A percentile compares a stretch with the other conserved stretches of the same genome.
phyloP scores from a whole-genome alignment of 768 basidiomycete species.

The Serpula lacrymans region DNA sequence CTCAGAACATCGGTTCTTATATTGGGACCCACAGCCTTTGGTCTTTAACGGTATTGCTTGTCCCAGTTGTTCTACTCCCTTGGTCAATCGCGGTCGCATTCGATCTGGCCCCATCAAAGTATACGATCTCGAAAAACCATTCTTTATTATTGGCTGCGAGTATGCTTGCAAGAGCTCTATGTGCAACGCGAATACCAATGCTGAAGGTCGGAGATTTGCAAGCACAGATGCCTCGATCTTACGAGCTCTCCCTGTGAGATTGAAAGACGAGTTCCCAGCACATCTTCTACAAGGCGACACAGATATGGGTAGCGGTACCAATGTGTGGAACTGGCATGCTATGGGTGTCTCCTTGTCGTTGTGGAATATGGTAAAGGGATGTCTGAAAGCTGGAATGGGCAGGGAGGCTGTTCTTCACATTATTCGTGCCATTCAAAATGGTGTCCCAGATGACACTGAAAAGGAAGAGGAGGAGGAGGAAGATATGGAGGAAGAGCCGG shows the following conservation, averaged over 20 bases:
- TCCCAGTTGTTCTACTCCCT: slow-evolving; percentile 56
- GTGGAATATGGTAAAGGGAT: slow-evolving; percentile 71
- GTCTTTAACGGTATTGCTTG: slow-evolving; percentile 81
- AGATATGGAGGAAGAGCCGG: slow-evolving; percentile 24
- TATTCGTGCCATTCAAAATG: slow-evolving; percentile 53
- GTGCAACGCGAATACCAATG: slow-evolving; percentile 41
- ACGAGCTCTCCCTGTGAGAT: slow-evolving; percentile 60
- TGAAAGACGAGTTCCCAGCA: slow-evolving; percentile 75
- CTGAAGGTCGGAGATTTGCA: slow-evolving; percentile 64
- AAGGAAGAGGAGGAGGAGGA: slow-evolving; percentile 32
- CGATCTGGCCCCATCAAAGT: slow-evolving; percentile 72
- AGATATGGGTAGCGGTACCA: slow-evolving; percentile 54
- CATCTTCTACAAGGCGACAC: slow-evolving; percentile 53
- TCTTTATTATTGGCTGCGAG: slow-evolving; percentile 83
- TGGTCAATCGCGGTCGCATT: slow-evolving; percentile 70
- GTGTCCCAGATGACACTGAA: slow-evolving; percentile 31
- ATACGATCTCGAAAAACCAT: slow-evolving; percentile 76
- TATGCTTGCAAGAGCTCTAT: slow-evolving; percentile 58
- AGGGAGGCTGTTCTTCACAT: slow-evolving; percentile 62
- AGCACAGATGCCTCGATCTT: slow-evolving; percentile 72
- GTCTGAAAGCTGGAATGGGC: slow-evolving; percentile 53
- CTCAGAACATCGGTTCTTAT: slow-evolving; percentile 76
- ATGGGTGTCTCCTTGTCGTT: slow-evolving; percentile 67
- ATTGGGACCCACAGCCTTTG: slow-evolving; percentile 82
- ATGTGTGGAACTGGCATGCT: slow-evolving; percentile 77